Evolutionary conservation across 148 eudicot species (phyloP).

Genomic region (Diospyros kaki): DNA sequence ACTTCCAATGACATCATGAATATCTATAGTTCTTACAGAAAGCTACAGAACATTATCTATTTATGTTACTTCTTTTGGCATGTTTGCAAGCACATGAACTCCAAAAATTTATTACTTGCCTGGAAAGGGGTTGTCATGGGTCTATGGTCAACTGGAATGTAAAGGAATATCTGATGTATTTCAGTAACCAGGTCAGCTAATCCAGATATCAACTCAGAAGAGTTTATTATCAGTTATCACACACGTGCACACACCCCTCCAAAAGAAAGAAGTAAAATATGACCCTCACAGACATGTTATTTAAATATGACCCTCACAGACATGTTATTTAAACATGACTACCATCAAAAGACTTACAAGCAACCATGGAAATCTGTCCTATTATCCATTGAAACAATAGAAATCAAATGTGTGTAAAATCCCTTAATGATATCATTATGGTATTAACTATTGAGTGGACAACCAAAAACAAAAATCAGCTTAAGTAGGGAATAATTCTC

Average conservation of each 20-base stretch:
- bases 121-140: neutral
- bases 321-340: neutral
- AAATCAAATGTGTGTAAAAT: neutral
- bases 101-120: neutral
- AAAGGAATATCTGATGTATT: neutral
- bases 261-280: neutral
- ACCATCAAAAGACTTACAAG: neutral
- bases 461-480: conserved; percentile 9
- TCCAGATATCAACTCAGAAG: neutral
- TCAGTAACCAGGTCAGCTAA: neutral
- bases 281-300: neutral
- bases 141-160: neutral
- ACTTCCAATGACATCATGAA: neutral
- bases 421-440: neutral
- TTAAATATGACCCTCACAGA: neutral
- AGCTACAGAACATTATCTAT: too few relatives aligned
- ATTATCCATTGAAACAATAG: neutral
- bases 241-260: too few relatives aligned
- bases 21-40: too few relatives aligned
- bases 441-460: neutral
- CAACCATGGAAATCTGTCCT: neutral
- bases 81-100: neutral
- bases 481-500: conserved; percentile 24
- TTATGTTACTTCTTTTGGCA: neutral
- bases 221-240: neutral